These are phyloP conservation scores for Penicillium tannophilum DNA, from an alignment of 495 filamentous ascomycete genomes.

Conservation along the genomic window DNA sequence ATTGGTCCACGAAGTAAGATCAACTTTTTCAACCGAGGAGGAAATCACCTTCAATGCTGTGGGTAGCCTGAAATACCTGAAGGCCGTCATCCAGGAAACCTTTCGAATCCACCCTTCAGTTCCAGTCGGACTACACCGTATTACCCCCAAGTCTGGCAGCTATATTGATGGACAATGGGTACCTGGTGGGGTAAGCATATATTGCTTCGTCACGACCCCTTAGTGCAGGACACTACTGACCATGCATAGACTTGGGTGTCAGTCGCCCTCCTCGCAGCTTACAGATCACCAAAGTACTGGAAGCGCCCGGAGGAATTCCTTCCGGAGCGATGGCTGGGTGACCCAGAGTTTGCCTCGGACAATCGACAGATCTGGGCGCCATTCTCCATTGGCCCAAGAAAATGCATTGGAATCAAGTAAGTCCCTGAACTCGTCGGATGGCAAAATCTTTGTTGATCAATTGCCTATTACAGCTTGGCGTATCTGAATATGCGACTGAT, in stretches of 20 bases:
- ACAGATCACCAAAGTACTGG: neutral
- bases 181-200: neutral
- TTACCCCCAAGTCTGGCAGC: neutral
- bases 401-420: neutral
- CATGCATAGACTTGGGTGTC: neutral
- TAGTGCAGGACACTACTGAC: no score
- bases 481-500: slow-evolving; percentile 17
- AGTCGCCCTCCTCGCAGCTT: neutral
- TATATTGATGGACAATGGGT: neutral
- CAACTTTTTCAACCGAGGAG: neutral
- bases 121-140: neutral
- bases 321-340: neutral
- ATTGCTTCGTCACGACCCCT: no score
- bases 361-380: neutral
- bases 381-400: neutral
- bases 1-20: neutral
- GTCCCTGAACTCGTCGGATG: no score
- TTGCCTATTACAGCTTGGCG: slow-evolving; percentile 4
- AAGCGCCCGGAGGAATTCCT: neutral
- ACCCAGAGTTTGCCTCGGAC: neutral
- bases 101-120: neutral
- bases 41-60: neutral
- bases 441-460: no score
- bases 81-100: neutral
- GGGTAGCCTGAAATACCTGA: neutral